Evolutionary conservation across 768 basidiomycete species (phyloP), one percentile per base, ranked within the genome.

Genomic region (Leccinum subgranulosum): DNA sequence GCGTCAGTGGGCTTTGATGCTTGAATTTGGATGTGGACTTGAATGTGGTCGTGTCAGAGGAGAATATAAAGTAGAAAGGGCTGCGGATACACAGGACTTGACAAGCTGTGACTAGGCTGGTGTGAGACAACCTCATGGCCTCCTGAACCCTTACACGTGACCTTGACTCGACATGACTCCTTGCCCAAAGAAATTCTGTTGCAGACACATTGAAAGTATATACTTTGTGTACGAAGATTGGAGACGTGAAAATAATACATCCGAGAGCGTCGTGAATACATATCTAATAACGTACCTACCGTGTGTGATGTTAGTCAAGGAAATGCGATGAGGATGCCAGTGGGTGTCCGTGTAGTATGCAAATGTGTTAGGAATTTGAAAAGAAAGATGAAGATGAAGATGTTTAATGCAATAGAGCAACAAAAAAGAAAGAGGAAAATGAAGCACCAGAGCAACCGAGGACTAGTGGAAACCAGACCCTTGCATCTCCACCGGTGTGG

Each of bases 71-170:
- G 23, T 41, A 28, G 23, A 59, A 59, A 28, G 19, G 49, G 23
- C 33, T 52, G 57, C 45, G 36, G 31, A 41, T 17, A 19, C 36
- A 33, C 25, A 55, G 41, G 28, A 11, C 33, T 43, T 64, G 50
- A 39, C 57, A 36, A 17, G 61, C 55, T 47, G 49, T 54, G 59
- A 59, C 21, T 23, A 25, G 25, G 25, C 48, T 49, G 36, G 51
- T 34, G 36, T n/a, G 15, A 55, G 31, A 57, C 56, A 57, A 43
- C 56, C 56, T 48, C 56, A 19, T 28, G 43, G 36, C 27, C 14
- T 47, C 25, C 48, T 33, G 48, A 23, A 39, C 41, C 19, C 11
- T 28, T 23, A 28, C 61, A 62, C 61, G 61, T 62, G 61, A 64
- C 61, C 23, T 50, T 49, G 51, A n/a, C 28, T 29, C 23, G 15